Percentiles rank a stretch among this genome's conserved stretches.
These are phyloP conservation scores for Potentilla sterilis DNA, from an alignment of 306 rosid species.

Conservation along the genomic window DNA sequence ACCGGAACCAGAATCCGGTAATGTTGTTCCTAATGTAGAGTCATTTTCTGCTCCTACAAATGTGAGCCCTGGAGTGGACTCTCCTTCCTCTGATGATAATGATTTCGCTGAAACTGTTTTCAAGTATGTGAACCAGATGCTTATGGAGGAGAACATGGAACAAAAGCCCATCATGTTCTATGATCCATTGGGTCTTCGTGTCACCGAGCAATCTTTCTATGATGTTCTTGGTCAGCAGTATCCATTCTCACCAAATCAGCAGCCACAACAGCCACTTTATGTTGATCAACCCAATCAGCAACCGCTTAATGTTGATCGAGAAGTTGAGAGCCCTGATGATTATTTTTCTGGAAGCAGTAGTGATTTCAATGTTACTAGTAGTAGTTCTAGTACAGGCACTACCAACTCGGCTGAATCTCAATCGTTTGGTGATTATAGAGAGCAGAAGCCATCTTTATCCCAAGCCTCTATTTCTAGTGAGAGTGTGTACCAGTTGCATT, in stretches of 20 bases:
- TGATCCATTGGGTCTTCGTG: slow-evolving; percentile 70
- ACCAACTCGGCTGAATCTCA: slow-evolving; percentile 22
- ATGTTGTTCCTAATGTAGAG: slow-evolving; percentile 13
- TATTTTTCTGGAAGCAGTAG: slow-evolving; percentile 13
- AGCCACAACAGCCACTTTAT: background rate
- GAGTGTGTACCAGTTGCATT: slow-evolving; percentile 24
- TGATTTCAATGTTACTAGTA: slow-evolving; percentile 17
- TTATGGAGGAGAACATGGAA: slow-evolving; percentile 75
- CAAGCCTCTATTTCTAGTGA: slow-evolving; percentile 36
- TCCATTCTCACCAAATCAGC: slow-evolving; percentile 42
- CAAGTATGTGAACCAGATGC: slow-evolving; percentile 66
- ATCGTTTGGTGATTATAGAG: slow-evolving; percentile 31
- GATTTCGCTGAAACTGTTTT: slow-evolving; percentile 57
- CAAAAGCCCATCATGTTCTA: slow-evolving; percentile 76
- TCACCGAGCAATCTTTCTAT: slow-evolving; percentile 81
- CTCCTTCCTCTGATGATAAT: slow-evolving; percentile 40
- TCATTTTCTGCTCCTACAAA: slow-evolving; percentile 22
- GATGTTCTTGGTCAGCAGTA: slow-evolving; percentile 61
- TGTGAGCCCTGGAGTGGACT: slow-evolving; percentile 34
- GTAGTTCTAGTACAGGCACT: slow-evolving; percentile 16
- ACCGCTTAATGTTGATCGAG: slow-evolving; percentile 5
- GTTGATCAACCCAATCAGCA: slow-evolving; percentile 19
- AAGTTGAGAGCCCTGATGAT: slow-evolving; percentile 30
- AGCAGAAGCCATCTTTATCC: slow-evolving; percentile 36
- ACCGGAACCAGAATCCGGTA: slow-evolving; percentile 12